Percentiles rank a stretch among this genome's conserved stretches.
Evolutionary conservation across 2,329 filamentous ascomycete genomes (phyloP).

Genomic region (Drechslerella stenobrocha): DNA sequence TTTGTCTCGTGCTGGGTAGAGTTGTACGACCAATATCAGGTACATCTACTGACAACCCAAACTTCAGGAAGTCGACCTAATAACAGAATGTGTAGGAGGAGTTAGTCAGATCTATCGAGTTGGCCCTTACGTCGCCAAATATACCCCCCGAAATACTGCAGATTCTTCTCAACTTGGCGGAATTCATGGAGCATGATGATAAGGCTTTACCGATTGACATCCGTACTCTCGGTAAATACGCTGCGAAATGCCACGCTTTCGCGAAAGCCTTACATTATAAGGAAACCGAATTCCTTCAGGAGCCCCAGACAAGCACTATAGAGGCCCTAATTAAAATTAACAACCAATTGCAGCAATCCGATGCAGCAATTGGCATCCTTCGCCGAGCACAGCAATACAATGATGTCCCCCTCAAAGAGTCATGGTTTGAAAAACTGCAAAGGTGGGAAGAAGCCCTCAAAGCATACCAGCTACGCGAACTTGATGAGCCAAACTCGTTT

Average conservation of each 20-base stretch:
- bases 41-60: constrained; percentile 42
- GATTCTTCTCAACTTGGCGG: constrained; percentile 88
- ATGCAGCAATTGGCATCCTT: constrained; percentile 96
- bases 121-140: constrained; percentile 89
- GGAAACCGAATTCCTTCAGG: constrained; percentile 95
- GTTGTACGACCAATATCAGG: constrained; percentile 89
- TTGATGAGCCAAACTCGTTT: constrained; percentile 71
- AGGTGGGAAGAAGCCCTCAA: constrained; percentile 95
- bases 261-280: constrained; percentile 99
- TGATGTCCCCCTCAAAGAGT: constrained; percentile 94
- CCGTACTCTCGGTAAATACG: constrained; percentile 87
- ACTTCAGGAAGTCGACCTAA: background rate
- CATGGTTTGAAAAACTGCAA: constrained; percentile 98
- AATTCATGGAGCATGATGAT: constrained; percentile 99
- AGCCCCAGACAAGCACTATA: constrained; percentile 91
- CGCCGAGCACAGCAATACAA: constrained; percentile 93
- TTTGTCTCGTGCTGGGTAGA: constrained; percentile 99
- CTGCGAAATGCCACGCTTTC: constrained; percentile 94
- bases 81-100: constrained; percentile 65
- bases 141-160: constrained; percentile 95
- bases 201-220: constrained; percentile 98
- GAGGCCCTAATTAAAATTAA: constrained; percentile 99
- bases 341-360: constrained; percentile 97
- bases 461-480: constrained; percentile 83
- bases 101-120: constrained; percentile 91